Percentiles rank a stretch among this genome's conserved stretches.
phyloP scores from a whole-genome alignment of 257 asterid genomes.

The Perilla frutescens region DNA sequence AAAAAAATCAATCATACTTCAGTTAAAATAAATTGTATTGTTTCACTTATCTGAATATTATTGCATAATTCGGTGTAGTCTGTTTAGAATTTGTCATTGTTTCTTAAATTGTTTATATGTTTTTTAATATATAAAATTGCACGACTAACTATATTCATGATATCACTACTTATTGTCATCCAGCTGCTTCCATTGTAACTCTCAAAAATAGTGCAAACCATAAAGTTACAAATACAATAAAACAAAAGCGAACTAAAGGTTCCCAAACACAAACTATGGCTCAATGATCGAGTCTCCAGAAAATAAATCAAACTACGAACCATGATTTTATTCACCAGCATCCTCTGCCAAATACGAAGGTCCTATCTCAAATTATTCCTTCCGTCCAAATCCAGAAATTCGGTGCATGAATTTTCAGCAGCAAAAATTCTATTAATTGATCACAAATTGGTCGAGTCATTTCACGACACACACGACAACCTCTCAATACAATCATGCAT shows the following conservation, averaged over 20 bases:
- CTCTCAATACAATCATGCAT: neutral
- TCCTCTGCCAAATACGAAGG: too few species aligned
- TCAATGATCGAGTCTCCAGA: too few species aligned
- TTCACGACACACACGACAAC: neutral
- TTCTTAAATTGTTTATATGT: too few species aligned
- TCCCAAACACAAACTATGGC: too few species aligned
- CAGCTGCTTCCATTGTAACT: too few species aligned
- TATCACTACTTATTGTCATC: neutral
- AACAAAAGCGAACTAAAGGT: too few species aligned
- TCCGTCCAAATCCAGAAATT: neutral
- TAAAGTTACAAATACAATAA: too few species aligned
- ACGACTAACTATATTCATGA: neutral
- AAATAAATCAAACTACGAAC: too few species aligned
- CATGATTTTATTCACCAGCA: too few species aligned
- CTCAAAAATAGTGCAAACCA: too few species aligned
- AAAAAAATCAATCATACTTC: neutral
- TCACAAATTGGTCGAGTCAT: neutral
- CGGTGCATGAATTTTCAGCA: neutral
- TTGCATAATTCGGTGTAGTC: too few species aligned
- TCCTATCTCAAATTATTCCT: conserved; percentile 1
- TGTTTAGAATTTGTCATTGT: too few species aligned
- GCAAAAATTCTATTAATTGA: neutral
- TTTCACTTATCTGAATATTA: neutral
- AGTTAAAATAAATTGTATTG: neutral
- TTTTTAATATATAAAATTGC: neutral